These are phyloP conservation scores for Rhizophagus clarus DNA, from an alignment of 192 early-diverging fungal genomes.

Conservation along the genomic window DNA sequence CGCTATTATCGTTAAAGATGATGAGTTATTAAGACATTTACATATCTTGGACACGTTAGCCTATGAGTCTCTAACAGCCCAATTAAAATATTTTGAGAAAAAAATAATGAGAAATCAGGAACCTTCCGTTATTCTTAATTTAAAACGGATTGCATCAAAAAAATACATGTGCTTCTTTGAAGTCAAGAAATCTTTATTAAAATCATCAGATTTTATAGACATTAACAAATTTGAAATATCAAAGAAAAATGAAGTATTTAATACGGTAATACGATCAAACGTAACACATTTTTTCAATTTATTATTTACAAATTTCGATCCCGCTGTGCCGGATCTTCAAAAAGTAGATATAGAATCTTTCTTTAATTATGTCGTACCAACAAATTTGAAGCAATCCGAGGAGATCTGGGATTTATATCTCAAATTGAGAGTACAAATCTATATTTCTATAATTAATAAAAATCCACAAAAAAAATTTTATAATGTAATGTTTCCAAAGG, in stretches of 20 bases:
- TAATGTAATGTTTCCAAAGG: background rate
- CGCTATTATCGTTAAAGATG: background rate
- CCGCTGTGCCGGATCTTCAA: background rate
- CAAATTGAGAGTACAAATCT: background rate
- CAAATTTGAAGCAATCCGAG: background rate
- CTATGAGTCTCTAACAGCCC: background rate
- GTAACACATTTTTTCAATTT: background rate
- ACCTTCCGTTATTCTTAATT: background rate
- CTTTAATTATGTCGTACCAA: background rate
- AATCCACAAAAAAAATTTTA: background rate
- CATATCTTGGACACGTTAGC: background rate
- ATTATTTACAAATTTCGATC: background rate
- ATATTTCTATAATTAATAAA: background rate
- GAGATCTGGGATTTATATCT: background rate
- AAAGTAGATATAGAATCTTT: background rate
- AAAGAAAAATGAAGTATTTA: background rate
- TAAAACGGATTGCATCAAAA: background rate
- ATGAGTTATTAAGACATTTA: background rate
- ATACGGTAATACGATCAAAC: background rate
- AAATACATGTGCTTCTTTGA: background rate
- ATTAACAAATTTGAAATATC: background rate
- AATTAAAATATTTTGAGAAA: background rate
- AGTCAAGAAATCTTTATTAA: background rate
- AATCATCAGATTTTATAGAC: background rate
- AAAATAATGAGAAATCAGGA: background rate